Conservation (phyloP, 169 alveolate genomes). For the Eimeria sp. region DNA sequence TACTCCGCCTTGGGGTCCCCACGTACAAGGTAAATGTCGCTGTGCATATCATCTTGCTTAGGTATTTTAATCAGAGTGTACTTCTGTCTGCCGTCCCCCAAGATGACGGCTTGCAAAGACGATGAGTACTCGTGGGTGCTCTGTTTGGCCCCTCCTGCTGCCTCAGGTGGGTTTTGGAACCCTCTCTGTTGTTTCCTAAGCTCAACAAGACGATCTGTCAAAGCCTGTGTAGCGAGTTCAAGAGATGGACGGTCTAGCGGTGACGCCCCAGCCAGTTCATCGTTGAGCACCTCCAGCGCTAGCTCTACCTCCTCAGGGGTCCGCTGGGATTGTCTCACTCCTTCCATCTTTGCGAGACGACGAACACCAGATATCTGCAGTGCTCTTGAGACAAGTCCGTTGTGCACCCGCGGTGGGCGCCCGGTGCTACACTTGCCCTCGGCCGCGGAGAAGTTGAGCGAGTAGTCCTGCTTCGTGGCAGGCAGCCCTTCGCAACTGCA, state of each 20-base stretch:
- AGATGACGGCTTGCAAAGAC: conserved; percentile 55
- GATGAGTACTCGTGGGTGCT: conserved; percentile 49
- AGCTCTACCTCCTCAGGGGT: conserved; percentile 80
- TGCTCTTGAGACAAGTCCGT: not conserved
- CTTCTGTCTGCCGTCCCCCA: conserved; percentile 80
- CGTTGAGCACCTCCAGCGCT: conserved; percentile 77
- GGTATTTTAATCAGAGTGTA: conserved; percentile 75
- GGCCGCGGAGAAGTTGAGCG: not conserved
- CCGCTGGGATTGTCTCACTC: conserved; percentile 51
- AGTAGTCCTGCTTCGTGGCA: not conserved
- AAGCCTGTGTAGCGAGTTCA: conserved; percentile 75
- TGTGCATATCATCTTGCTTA: conserved; percentile 28
- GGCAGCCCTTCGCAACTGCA: not conserved
- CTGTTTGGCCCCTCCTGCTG: not conserved
- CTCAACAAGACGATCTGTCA: conserved; percentile 74
- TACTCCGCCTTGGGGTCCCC: conserved; percentile 81
- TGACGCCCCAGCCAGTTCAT: conserved; percentile 81
- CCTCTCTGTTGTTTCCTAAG: conserved; percentile 40
- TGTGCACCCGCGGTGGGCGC: not conserved
- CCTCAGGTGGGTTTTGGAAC: not conserved
- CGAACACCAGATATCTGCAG: not conserved
- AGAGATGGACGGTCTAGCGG: conserved; percentile 81
- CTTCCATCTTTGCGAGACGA: conserved; percentile 32
- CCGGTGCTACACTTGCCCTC: not conserved
- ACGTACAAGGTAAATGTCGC: conserved; percentile 68